Conservation (phyloP, 768 basidiomycete genomes). For the Lentinula sp. region DNA sequence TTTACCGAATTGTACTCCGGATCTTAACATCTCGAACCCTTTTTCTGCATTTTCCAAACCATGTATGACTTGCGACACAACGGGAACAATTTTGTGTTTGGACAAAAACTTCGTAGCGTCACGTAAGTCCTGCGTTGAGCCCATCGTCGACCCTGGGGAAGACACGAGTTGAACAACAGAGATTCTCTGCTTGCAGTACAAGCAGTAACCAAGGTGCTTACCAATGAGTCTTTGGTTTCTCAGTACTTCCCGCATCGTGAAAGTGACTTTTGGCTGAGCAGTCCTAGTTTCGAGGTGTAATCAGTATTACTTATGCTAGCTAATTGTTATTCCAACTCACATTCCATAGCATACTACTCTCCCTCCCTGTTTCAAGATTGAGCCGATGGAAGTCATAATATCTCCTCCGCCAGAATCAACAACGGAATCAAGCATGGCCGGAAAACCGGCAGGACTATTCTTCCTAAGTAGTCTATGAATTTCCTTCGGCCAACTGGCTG, state of each 20-base stretch:
- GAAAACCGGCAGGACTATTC: constrained; percentile 17
- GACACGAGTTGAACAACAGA: background rate
- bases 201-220: constrained; percentile 15
- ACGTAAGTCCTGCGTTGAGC: constrained; percentile 66
- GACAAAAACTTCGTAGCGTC: constrained; percentile 68
- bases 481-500: constrained; percentile 48
- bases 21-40: constrained; percentile 64
- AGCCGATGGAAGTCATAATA: constrained; percentile 44
- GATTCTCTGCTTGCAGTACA: background rate
- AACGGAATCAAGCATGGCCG: constrained; percentile 43
- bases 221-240: constrained; percentile 72
- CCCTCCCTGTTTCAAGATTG: constrained; percentile 51
- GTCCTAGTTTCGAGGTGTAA: constrained; percentile 38
- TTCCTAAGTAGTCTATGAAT: constrained; percentile 37
- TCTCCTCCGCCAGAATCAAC: constrained; percentile 70
- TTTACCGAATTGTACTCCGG: constrained; percentile 73
- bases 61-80: constrained; percentile 64
- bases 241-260: constrained; percentile 78
- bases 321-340: constrained; percentile 26
- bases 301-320: background rate
- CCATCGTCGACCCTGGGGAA: constrained; percentile 73
- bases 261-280: constrained; percentile 45
- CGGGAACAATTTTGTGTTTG: constrained; percentile 60
- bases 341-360: constrained; percentile 63
- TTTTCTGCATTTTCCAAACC: constrained; percentile 59